These are phyloP conservation scores for Penicillium capsulatum DNA, from an alignment of 2,329 filamentous ascomycete genomes.

Conservation along the genomic window DNA sequence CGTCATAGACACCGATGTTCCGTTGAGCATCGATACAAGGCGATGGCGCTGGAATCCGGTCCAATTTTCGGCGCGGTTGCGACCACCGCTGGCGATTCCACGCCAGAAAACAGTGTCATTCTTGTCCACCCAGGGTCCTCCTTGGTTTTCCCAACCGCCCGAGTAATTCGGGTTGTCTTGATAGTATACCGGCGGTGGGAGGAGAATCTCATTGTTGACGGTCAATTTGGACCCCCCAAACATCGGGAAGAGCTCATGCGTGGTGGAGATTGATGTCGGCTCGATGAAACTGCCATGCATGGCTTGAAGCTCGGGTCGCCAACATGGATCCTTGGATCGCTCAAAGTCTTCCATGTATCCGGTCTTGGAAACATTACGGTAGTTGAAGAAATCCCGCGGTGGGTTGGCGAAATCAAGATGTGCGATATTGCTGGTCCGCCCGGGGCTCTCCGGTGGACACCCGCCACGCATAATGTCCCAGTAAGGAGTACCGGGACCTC, in stretches of 20 bases:
- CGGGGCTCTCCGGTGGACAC: slow-evolving; percentile 28
- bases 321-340: slow-evolving; percentile 43
- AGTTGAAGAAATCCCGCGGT: slow-evolving; percentile 25
- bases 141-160: slow-evolving; percentile 36
- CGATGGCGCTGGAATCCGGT: slow-evolving; percentile 69
- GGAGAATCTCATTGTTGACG: slow-evolving; percentile 51
- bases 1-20: slow-evolving; percentile 52
- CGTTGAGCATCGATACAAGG: slow-evolving; percentile 69
- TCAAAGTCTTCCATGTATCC: slow-evolving; percentile 50
- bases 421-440: slow-evolving; percentile 20
- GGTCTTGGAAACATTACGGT: slow-evolving; percentile 34
- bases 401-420: slow-evolving; percentile 35
- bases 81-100: slow-evolving; percentile 47
- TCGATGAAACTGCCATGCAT: slow-evolving; percentile 49
- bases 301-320: slow-evolving; percentile 43
- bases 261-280: slow-evolving; percentile 45
- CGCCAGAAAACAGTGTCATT: slow-evolving; percentile 44
- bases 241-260: slow-evolving; percentile 45
- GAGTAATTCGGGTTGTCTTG: slow-evolving; percentile 43
- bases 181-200: slow-evolving; percentile 51
- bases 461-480: slow-evolving; percentile 43
- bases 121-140: slow-evolving; percentile 43
- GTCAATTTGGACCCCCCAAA: slow-evolving; percentile 50
- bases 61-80: slow-evolving; percentile 57
- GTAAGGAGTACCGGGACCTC: neutral